Evolutionary conservation across 257 asterid genomes (phyloP).

Genomic region (Nicotiana undulata): DNA sequence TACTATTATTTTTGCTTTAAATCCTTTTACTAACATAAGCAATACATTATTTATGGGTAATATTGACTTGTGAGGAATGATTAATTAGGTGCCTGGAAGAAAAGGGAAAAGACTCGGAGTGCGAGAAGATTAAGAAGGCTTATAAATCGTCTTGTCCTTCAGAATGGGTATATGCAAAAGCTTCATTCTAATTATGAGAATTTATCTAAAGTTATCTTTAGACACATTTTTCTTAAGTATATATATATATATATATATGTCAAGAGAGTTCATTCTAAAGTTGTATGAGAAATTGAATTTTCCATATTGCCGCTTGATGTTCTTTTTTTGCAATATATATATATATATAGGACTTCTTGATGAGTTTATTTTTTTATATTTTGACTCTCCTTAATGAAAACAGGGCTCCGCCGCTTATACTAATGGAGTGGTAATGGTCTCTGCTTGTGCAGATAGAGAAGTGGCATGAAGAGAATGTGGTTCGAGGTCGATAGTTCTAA

Average conservation of each 20-base stretch:
- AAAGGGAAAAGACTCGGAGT: slow-evolving; percentile 28
- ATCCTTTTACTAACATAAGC: neutral
- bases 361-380: too few relatives aligned
- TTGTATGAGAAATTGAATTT: too few relatives aligned
- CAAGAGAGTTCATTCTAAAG: too few relatives aligned
- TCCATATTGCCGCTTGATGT: too few relatives aligned
- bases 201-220: neutral
- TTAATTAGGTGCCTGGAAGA: slow-evolving; percentile 35
- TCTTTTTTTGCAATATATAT: too few relatives aligned
- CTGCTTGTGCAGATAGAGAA: slow-evolving; percentile 6
- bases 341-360: too few relatives aligned
- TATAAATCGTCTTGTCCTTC: slow-evolving; percentile 11
- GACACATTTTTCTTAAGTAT: neutral
- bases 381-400: too few relatives aligned
- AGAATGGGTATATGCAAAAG: slow-evolving; percentile 14
- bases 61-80: neutral
- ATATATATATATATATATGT: too few relatives aligned
- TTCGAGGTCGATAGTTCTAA: neutral
- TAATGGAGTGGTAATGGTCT: too few relatives aligned
- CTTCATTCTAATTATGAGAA: neutral
- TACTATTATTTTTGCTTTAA: neutral
- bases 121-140: slow-evolving; percentile 28
- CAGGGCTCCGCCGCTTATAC: too few relatives aligned
- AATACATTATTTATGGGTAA: neutral
- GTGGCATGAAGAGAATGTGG: slow-evolving; percentile 22